Evolutionary conservation across 208 protist genomes (phyloP).

Genomic region (Wallacemonas collosoma): DNA sequence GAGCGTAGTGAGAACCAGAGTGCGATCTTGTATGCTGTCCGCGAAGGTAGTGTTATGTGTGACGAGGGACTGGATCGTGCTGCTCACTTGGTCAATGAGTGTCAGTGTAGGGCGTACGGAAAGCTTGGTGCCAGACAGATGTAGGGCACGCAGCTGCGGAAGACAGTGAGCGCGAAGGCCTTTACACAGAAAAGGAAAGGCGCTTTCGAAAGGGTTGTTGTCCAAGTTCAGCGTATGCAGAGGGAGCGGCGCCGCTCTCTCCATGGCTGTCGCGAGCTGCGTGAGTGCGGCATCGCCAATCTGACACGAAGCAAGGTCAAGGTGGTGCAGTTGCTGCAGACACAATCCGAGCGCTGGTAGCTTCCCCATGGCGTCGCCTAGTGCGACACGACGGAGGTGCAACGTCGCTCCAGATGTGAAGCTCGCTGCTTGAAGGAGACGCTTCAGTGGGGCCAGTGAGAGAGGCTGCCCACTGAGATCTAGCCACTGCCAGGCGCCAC

Average conservation of each 20-base stretch:
- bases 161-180: constrained; percentile 49
- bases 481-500: constrained; percentile 27
- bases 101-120: constrained; percentile 50
- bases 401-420: constrained; percentile 18
- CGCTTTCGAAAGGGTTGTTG: constrained; percentile 44
- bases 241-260: constrained; percentile 31
- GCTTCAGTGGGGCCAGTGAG: constrained; percentile 24
- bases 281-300: constrained; percentile 41
- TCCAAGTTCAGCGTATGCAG: constrained; percentile 51
- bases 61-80: constrained; percentile 37
- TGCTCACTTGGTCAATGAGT: constrained; percentile 61
- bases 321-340: constrained; percentile 26
- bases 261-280: constrained; percentile 48
- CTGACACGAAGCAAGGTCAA: constrained; percentile 47
- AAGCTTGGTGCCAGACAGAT: constrained; percentile 56
- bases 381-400: constrained; percentile 17
- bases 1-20: constrained; percentile 43
- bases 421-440: constrained; percentile 22
- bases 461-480: constrained; percentile 28
- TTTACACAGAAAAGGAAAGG: constrained; percentile 65
- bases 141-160: constrained; percentile 54
- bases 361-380: constrained; percentile 39
- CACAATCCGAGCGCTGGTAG: constrained; percentile 16
- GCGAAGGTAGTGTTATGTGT: constrained; percentile 54
- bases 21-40: constrained; percentile 37